Evolutionary conservation across 768 basidiomycete species (phyloP).

Genomic region (Leccinum incarnatum): DNA sequence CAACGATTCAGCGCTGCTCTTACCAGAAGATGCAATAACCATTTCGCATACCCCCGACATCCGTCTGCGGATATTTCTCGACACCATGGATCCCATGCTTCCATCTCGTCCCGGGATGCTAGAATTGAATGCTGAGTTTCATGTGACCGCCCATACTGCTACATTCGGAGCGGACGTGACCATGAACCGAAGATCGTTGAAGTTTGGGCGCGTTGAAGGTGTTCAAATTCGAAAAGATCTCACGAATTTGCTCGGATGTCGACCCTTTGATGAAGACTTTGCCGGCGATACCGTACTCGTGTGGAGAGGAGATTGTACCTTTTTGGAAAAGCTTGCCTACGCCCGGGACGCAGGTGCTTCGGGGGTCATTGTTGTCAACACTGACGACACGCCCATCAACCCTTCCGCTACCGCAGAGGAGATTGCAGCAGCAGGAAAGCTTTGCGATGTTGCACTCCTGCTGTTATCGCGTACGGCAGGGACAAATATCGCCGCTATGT

Average conservation of each 20-base stretch:
- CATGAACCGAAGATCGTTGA: constrained; percentile 29
- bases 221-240: constrained; percentile 52
- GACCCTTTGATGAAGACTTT: constrained; percentile 47
- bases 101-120: constrained; percentile 38
- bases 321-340: constrained; percentile 74
- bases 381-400: constrained; percentile 57
- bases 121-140: constrained; percentile 42
- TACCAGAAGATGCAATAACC: constrained; percentile 29
- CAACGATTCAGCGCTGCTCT: constrained; percentile 57
- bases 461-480: constrained; percentile 56
- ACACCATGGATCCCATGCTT: constrained; percentile 47
- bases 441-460: constrained; percentile 58
- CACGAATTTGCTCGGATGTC: constrained; percentile 59
- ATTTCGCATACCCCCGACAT: constrained; percentile 38
- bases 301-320: constrained; percentile 81
- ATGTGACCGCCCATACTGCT: constrained; percentile 60
- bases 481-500: constrained; percentile 50
- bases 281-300: constrained; percentile 57
- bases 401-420: constrained; percentile 64
- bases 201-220: constrained; percentile 51
- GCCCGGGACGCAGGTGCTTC: constrained; percentile 71
- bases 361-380: constrained; percentile 74
- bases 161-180: constrained; percentile 69
- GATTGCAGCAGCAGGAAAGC: constrained; percentile 51
- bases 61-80: constrained; percentile 57